A percentile compares a stretch with the other conserved stretches of the same genome.
phyloP scores from a whole-genome alignment of 2,329 filamentous ascomycete species.

The Hymenotorrendiella dingleyae region DNA sequence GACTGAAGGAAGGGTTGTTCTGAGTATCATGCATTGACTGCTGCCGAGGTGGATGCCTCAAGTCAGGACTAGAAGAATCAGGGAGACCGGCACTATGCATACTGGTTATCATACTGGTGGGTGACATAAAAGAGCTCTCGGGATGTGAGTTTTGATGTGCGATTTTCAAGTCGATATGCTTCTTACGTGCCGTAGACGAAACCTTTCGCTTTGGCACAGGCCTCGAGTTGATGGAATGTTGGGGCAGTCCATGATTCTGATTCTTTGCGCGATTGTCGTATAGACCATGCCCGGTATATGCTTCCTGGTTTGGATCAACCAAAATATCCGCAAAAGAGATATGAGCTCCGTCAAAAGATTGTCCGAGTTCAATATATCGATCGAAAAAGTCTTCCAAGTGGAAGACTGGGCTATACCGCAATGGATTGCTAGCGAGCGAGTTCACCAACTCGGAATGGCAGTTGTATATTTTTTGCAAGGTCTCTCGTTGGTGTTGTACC shows the following conservation, averaged over 20 bases:
- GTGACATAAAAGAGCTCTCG: conserved; percentile 27
- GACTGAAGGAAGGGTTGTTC: conserved; percentile 11
- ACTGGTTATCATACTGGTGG: conserved; percentile 18
- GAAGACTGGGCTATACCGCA: conserved; percentile 72
- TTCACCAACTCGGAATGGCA: conserved; percentile 80
- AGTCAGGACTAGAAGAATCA: conserved; percentile 3
- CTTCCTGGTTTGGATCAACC: conserved; percentile 54
- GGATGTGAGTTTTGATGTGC: conserved; percentile 27
- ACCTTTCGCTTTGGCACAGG: conserved; percentile 18
- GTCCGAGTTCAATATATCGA: conserved; percentile 58
- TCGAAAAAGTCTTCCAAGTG: conserved; percentile 87
- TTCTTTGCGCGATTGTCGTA: conserved; percentile 39
- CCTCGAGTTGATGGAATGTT: conserved; percentile 1
- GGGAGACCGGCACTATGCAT: conserved; percentile 1
- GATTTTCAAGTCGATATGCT: conserved; percentile 32
- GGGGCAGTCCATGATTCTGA: conserved; percentile 25
- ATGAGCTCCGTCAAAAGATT: conserved; percentile 67
- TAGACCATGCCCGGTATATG: conserved; percentile 44
- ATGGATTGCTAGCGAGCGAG: conserved; percentile 58
- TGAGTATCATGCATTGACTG: conserved; percentile 15
- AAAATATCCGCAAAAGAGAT: conserved; percentile 63
- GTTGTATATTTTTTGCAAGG: conserved; percentile 68
- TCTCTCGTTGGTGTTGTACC: conserved; percentile 74
- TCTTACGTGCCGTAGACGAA: conserved; percentile 16
- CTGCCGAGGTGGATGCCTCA: conserved; percentile 3